Evolutionary conservation across 139 green algal species (phyloP).

Genomic region (Chlamydomonas incerta): DNA sequence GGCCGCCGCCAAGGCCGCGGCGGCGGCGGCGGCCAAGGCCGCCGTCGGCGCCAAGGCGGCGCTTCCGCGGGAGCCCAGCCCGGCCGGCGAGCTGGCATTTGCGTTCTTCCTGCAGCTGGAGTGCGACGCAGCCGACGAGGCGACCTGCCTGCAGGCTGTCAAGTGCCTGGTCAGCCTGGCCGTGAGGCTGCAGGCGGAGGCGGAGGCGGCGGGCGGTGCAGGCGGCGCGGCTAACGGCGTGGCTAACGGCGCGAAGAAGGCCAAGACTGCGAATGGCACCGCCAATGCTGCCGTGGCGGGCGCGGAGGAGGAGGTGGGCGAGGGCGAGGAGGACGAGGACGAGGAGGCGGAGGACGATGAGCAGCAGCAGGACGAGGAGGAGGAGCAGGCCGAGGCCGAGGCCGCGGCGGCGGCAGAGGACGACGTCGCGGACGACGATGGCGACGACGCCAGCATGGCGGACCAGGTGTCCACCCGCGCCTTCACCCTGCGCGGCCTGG

Average conservation of each 20-base stretch:
- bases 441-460: not conserved
- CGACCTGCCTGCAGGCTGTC: slow-evolving; percentile 76
- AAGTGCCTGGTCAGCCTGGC: slow-evolving; percentile 87
- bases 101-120: slow-evolving; percentile 79
- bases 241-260: too few relatives aligned
- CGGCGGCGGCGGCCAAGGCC: not conserved
- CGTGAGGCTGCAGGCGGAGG: slow-evolving; percentile 20
- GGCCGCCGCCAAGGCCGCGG: not conserved
- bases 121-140: slow-evolving; percentile 75
- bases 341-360: slow-evolving; percentile 30
- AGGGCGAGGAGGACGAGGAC: slow-evolving; percentile 27
- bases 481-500: slow-evolving; percentile 75
- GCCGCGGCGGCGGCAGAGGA: slow-evolving; percentile 43
- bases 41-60: not conserved
- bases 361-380: slow-evolving; percentile 17
- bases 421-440: slow-evolving; percentile 33
- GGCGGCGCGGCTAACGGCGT: not conserved
- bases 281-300: not conserved
- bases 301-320: slow-evolving; percentile 28
- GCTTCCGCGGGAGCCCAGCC: not conserved
- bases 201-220: not conserved
- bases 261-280: not conserved
- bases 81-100: slow-evolving; percentile 57
- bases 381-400: slow-evolving; percentile 39
- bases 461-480: slow-evolving; percentile 27